phyloP scores from a whole-genome alignment of 345 rosid species.

The Erysimum cheiranthoides region DNA sequence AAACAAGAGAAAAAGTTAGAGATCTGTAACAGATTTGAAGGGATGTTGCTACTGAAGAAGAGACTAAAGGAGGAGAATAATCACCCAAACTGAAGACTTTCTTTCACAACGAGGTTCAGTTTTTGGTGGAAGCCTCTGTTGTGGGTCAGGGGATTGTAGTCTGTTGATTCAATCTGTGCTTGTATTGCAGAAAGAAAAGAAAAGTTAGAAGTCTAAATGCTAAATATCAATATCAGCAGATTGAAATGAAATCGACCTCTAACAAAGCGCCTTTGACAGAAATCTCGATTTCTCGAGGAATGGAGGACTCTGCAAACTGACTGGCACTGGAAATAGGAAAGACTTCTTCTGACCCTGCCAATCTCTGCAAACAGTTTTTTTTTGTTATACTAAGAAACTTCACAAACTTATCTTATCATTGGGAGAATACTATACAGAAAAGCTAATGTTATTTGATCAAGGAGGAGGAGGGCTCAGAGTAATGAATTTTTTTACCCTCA shows the following conservation, averaged over 20 bases:
- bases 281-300: slow-evolving; percentile 62
- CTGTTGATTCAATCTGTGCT: slow-evolving; percentile 75
- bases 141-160: slow-evolving; percentile 75
- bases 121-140: slow-evolving; percentile 89
- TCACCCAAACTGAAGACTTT: slow-evolving; percentile 85
- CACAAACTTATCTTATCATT: slow-evolving; percentile 11
- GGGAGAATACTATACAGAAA: slow-evolving; percentile 4
- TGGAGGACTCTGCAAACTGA: slow-evolving; percentile 52
- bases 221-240: neutral
- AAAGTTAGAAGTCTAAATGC: neutral
- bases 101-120: slow-evolving; percentile 67
- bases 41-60: slow-evolving; percentile 21
- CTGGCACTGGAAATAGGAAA: slow-evolving; percentile 58
- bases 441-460: neutral
- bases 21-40: slow-evolving; percentile 1
- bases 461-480: slow-evolving; percentile 24
- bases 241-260: slow-evolving; percentile 52
- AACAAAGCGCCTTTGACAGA: slow-evolving; percentile 60
- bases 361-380: slow-evolving; percentile 61
- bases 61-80: slow-evolving; percentile 25
- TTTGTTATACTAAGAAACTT: slow-evolving; percentile 34
- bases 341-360: slow-evolving; percentile 82
- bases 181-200: neutral
- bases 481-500: slow-evolving; percentile 59
- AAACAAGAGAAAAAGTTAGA: slow-evolving; percentile 8